A percentile compares a stretch with the other conserved stretches of the same genome.
phyloP scores from a whole-genome alignment of 345 rosid species.

The Euphorbia tirucalli region DNA sequence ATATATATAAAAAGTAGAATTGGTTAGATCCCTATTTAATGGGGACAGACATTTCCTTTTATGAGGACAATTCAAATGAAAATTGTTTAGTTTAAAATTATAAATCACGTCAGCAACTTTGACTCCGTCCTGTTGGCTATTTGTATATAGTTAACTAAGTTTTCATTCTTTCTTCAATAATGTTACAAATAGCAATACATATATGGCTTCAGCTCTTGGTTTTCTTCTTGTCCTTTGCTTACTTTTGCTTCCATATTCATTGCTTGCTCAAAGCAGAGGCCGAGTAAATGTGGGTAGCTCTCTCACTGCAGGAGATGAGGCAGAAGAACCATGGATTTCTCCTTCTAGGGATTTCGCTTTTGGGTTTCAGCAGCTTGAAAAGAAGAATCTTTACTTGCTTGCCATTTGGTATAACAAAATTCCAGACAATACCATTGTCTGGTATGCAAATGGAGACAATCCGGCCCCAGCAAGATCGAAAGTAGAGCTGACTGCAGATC shows the following conservation, averaged over 20 bases:
- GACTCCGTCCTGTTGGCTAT: neutral
- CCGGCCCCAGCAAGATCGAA: conserved; percentile 26
- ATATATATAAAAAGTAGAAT: neutral
- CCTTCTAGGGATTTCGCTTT: conserved; percentile 35
- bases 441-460: conserved; percentile 28
- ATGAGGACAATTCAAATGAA: too few species aligned
- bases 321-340: conserved; percentile 7
- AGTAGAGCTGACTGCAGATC: conserved; percentile 21
- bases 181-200: too few species aligned
- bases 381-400: conserved; percentile 24
- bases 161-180: too few species aligned
- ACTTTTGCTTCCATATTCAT: neutral
- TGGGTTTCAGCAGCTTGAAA: conserved; percentile 27
- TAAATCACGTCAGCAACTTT: conserved; percentile 34
- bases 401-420: conserved; percentile 36
- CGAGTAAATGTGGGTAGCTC: neutral
- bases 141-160: too few species aligned
- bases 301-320: conserved; percentile 23
- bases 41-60: conserved; percentile 9
- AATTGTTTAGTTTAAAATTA: too few species aligned
- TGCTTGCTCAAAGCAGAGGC: neutral
- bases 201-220: too few species aligned
- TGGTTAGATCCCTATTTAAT: conserved; percentile 7
- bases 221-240: neutral
- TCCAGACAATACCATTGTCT: conserved; percentile 31